Percentiles rank a stretch among this genome's conserved stretches.
Conservation (phyloP, 1,284 basidiomycete genomes). For the Flammula alnicola region DNA sequence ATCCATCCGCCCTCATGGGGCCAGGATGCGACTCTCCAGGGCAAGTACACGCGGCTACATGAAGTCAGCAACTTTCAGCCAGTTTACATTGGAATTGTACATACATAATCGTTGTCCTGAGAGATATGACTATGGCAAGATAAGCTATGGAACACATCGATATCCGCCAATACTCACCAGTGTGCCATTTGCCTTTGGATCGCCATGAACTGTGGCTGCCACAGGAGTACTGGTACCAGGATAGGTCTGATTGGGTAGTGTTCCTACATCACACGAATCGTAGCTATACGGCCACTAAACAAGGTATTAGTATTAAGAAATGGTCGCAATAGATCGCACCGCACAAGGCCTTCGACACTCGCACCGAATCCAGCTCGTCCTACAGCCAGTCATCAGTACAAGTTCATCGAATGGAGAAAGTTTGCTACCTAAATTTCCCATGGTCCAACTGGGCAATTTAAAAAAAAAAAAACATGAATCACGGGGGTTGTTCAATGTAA, state of each 20-base stretch:
- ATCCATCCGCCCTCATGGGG: slow-evolving; percentile 68
- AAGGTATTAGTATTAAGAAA: not conserved
- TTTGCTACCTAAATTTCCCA: slow-evolving; percentile 83
- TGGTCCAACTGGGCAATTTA: slow-evolving; percentile 61
- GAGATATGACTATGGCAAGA: slow-evolving; percentile 62
- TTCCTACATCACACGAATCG: slow-evolving; percentile 84
- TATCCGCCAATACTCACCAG: slow-evolving; percentile 36
- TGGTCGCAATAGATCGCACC: not conserved
- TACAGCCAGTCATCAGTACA: too few relatives aligned
- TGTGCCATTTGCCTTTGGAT: slow-evolving; percentile 38
- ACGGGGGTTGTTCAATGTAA: not conserved
- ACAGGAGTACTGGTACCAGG: slow-evolving; percentile 55
- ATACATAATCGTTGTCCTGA: slow-evolving; percentile 83
- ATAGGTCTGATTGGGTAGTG: slow-evolving; percentile 78
- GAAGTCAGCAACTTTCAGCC: slow-evolving; percentile 23
- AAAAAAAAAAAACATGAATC: not conserved
- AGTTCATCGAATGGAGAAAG: too few relatives aligned
- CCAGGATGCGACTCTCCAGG: slow-evolving; percentile 85
- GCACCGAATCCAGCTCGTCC: slow-evolving; percentile 80
- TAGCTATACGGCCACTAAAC: slow-evolving; percentile 69
- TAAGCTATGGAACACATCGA: not conserved
- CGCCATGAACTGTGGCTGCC: slow-evolving; percentile 48
- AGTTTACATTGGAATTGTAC: slow-evolving; percentile 30
- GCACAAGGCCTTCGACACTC: slow-evolving; percentile 63
- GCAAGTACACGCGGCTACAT: slow-evolving; percentile 72